Percentiles rank a stretch among this genome's conserved stretches.
Evolutionary conservation across 805 yeast species (phyloP).

Genomic region (Ogataea henricii): DNA sequence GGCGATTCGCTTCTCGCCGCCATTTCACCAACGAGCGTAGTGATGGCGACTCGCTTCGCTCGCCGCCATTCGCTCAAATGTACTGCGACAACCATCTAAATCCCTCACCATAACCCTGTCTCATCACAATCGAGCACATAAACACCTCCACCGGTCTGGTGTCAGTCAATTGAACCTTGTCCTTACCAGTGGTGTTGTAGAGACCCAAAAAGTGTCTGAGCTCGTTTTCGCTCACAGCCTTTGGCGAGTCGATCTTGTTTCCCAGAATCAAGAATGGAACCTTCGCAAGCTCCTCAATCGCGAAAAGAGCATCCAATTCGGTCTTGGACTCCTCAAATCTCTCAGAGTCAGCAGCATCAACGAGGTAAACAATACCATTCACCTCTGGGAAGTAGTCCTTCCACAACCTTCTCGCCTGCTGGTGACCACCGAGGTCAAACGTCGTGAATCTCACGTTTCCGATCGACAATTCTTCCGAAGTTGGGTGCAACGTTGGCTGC

Average conservation of each 20-base stretch:
- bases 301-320: conserved; percentile 89
- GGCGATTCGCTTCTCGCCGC: no score
- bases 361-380: conserved; percentile 93
- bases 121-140: conserved; percentile 98
- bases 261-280: conserved; percentile 96
- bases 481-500: conserved; percentile 98
- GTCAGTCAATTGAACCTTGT: conserved; percentile 63
- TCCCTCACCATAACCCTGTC: conserved; percentile 98
- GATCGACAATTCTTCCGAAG: conserved; percentile 96
- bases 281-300: conserved; percentile 83
- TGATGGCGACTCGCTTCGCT: conserved; percentile 2
- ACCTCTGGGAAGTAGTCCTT: conserved; percentile 99
- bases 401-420: conserved; percentile 99
- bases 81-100: conserved; percentile 98
- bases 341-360: conserved; percentile 95
- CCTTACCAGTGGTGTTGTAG: conserved; percentile 88
- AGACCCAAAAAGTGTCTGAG: conserved; percentile 87
- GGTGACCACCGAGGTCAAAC: conserved; percentile 97
- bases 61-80: conserved; percentile 47
- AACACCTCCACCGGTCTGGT: conserved; percentile 92
- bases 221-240: conserved; percentile 94
- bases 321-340: conserved; percentile 94
- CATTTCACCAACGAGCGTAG: no score
- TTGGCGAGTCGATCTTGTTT: conserved; percentile 92
- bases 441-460: conserved; percentile 97